phyloP scores from a whole-genome alignment of 208 protist genomes.

The Angomonas desouzai region DNA sequence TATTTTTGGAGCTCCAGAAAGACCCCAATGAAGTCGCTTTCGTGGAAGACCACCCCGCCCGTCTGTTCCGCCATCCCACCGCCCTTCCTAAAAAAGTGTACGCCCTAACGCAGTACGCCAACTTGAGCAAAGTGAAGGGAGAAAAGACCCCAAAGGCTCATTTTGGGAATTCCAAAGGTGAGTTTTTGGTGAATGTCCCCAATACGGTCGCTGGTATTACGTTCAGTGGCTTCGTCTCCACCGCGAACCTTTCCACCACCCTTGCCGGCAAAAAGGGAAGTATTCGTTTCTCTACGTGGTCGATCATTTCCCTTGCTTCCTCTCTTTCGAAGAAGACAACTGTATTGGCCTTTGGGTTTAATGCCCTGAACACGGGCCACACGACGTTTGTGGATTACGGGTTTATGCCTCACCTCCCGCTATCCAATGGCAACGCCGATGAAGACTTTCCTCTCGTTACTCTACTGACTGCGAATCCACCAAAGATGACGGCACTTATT shows the following conservation, averaged over 20 bases:
- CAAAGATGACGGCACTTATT: background rate
- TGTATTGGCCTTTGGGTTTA: background rate
- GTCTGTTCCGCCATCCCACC: conserved; percentile 13
- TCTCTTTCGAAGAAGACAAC: background rate
- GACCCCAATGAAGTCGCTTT: background rate
- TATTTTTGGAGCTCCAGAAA: conserved; percentile 7
- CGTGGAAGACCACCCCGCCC: background rate
- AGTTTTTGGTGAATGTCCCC: background rate
- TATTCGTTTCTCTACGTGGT: background rate
- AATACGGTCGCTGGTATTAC: background rate
- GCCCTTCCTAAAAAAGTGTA: conserved; percentile 9
- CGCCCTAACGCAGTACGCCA: conserved; percentile 12
- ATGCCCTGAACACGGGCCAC: background rate
- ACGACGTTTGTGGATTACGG: background rate
- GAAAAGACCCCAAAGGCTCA: background rate
- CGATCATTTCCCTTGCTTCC: background rate
- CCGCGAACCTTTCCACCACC: background rate
- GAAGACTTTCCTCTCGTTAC: background rate
- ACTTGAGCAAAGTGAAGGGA: conserved; percentile 2
- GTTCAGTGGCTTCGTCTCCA: background rate
- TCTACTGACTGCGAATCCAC: background rate
- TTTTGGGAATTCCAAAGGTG: conserved; percentile 6
- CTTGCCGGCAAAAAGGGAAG: background rate
- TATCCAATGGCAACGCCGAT: background rate
- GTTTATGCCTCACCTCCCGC: conserved; percentile 5